These are phyloP conservation scores for Pythium brassicae DNA, from an alignment of 352 stramenopile species.

Conservation along the genomic window DNA sequence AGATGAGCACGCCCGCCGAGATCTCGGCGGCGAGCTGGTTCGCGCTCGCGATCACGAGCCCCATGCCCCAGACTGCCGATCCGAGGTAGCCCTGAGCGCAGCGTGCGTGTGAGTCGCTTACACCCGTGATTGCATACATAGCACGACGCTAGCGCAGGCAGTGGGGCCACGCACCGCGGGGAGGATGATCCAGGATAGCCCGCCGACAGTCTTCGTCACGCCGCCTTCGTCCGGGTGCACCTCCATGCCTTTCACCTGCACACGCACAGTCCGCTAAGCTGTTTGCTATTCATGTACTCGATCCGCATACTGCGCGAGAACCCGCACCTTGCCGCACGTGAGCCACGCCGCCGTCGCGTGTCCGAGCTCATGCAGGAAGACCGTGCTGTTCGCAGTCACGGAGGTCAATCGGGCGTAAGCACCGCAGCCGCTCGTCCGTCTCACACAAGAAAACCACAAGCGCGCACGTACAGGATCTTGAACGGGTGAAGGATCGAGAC, in stretches of 20 bases:
- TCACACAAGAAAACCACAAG: neutral
- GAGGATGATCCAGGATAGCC: conserved; percentile 67
- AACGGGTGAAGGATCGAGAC: conserved; percentile 83
- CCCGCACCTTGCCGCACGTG: conserved; percentile 81
- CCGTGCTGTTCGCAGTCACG: conserved; percentile 34
- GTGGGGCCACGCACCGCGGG: conserved; percentile 37
- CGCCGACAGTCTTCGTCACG: conserved; percentile 79
- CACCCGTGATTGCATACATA: too few species aligned
- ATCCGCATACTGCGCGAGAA: too few species aligned
- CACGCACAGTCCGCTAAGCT: too few species aligned
- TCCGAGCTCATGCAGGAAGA: conserved; percentile 85
- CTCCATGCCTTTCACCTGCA: conserved; percentile 83
- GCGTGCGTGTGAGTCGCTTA: too few species aligned
- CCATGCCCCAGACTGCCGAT: conserved; percentile 86
- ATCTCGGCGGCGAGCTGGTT: conserved; percentile 59
- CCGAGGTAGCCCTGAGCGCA: conserved; percentile 72
- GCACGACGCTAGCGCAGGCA: neutral
- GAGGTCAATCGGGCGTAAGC: neutral
- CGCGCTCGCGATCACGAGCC: conserved; percentile 67
- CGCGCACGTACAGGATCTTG: conserved; percentile 76
- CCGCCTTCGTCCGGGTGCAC: conserved; percentile 86
- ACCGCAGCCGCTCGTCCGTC: neutral
- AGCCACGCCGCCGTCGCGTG: conserved; percentile 83
- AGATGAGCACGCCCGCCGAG: conserved; percentile 78
- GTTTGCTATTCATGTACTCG: too few species aligned